A percentile compares a stretch with the other conserved stretches of the same genome.
phyloP scores from a whole-genome alignment of 768 basidiomycete species.

The Tephrocybe sp. region DNA sequence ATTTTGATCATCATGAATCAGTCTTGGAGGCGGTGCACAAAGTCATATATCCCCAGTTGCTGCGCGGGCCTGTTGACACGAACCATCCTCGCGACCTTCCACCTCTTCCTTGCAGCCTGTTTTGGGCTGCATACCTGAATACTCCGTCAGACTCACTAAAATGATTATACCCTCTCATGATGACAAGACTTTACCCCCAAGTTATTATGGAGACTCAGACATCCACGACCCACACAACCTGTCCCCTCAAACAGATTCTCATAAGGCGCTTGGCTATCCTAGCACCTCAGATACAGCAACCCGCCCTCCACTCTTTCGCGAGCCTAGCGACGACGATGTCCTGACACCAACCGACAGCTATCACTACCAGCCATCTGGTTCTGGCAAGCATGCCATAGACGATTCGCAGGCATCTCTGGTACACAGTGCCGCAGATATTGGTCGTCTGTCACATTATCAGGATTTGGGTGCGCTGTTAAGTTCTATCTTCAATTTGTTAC shows the following conservation, averaged over 20 bases:
- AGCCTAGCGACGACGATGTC: slow-evolving; percentile 6
- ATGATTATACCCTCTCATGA: slow-evolving; percentile 17
- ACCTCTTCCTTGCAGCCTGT: neutral
- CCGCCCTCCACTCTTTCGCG: slow-evolving; percentile 12
- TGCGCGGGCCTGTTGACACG: neutral
- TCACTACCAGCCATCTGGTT: slow-evolving; percentile 1
- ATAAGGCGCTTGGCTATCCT: neutral
- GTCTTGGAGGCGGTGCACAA: slow-evolving; percentile 12
- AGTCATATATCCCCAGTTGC: neutral
- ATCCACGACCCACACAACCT: neutral
- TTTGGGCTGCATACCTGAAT: neutral
- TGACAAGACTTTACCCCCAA: slow-evolving; percentile 9
- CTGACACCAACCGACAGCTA: neutral
- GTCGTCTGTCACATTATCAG: slow-evolving; percentile 39
- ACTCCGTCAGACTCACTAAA: neutral
- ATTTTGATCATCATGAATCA: neutral
- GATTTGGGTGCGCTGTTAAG: slow-evolving; percentile 48
- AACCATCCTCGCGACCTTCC: neutral
- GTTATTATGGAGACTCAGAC: slow-evolving; percentile 5
- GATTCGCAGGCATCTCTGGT: slow-evolving; percentile 42
- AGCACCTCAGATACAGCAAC: slow-evolving; percentile 5
- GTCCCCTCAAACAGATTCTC: neutral
- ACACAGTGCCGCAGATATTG: slow-evolving; percentile 41
- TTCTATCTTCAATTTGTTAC: neutral
- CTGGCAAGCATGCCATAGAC: slow-evolving; percentile 13